These are phyloP conservation scores for Daedalea quercina DNA, from an alignment of 768 basidiomycete species.

Conservation along the genomic window DNA sequence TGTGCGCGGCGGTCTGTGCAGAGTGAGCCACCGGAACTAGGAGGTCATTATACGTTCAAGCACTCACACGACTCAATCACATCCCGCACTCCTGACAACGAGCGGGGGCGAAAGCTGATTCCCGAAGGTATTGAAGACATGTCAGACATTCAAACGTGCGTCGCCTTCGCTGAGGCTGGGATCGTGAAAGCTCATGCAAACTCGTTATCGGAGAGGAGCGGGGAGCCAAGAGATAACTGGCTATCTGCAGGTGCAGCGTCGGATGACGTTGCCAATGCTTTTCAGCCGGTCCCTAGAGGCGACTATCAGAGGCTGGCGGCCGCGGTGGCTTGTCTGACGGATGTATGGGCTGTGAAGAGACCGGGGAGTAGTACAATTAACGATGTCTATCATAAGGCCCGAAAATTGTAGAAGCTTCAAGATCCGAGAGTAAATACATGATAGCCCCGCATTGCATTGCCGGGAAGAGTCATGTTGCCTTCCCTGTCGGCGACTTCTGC, in stretches of 20 bases:
- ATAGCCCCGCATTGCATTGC: no score
- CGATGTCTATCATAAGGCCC: not conserved
- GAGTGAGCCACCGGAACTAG: conserved; percentile 2
- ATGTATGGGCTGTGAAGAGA: not conserved
- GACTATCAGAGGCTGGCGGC: not conserved
- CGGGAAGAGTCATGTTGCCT: no score
- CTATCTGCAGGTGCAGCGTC: no score
- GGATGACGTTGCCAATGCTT: no score
- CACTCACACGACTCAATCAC: conserved; percentile 15
- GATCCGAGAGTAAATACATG: no score
- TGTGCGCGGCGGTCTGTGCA: conserved; percentile 60
- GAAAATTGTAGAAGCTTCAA: not conserved
- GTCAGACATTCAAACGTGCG: not conserved
- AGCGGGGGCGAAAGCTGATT: conserved; percentile 15
- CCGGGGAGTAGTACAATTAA: not conserved
- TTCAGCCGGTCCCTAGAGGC: no score
- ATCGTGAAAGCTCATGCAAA: not conserved
- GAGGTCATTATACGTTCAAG: not conserved
- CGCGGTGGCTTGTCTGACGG: not conserved
- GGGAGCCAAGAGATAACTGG: no score
- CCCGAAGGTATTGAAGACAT: conserved; percentile 39
- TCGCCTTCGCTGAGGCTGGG: no score
- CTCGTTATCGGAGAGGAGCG: not conserved
- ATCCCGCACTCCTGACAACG: conserved; percentile 15
- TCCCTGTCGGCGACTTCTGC: no score